A percentile compares a stretch with the other conserved stretches of the same genome.
These are phyloP conservation scores for Neurospora sp. DNA, from an alignment of 495 filamentous ascomycete species.

Conservation along the genomic window DNA sequence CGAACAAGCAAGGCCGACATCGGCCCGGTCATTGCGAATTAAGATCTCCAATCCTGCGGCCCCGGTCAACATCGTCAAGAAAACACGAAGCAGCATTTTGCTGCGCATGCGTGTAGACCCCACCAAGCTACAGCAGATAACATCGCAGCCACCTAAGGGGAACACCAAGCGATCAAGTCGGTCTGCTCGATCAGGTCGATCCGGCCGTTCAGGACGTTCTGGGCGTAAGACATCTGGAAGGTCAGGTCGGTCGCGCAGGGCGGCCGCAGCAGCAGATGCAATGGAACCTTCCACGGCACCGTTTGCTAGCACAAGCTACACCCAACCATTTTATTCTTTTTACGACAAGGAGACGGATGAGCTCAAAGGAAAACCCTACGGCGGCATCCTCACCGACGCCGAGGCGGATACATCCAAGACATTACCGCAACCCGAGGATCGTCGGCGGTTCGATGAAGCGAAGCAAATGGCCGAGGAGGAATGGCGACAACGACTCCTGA, in stretches of 20 bases:
- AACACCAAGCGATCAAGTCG: conserved; percentile 35
- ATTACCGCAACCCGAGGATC: conserved; percentile 66
- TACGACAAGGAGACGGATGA: conserved; percentile 83
- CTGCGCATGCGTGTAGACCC: conserved; percentile 48
- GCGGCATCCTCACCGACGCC: conserved; percentile 77
- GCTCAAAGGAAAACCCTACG: conserved; percentile 85
- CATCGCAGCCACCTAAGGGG: conserved; percentile 35
- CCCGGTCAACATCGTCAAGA: conserved; percentile 22
- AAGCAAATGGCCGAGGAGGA: conserved; percentile 83
- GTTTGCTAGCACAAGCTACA: conserved; percentile 45
- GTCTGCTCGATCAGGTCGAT: neutral
- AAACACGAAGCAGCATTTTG: conserved; percentile 24
- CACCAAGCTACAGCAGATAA: conserved; percentile 47
- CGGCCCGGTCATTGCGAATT: conserved; percentile 29
- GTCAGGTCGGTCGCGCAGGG: conserved; percentile 3
- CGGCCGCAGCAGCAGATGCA: conserved; percentile 8
- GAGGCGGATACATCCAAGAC: conserved; percentile 90
- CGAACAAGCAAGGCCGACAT: conserved; percentile 23
- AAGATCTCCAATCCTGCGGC: conserved; percentile 18
- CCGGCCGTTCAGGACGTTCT: neutral
- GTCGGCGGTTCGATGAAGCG: conserved; percentile 76
- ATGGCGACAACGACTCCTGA: conserved; percentile 54
- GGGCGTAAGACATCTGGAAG: neutral
- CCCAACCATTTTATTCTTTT: conserved; percentile 69
- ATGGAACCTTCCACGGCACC: conserved; percentile 25